Evolutionary conservation across 495 filamentous ascomycete species (phyloP).

Genomic region (Parathielavia hyrcaniae): DNA sequence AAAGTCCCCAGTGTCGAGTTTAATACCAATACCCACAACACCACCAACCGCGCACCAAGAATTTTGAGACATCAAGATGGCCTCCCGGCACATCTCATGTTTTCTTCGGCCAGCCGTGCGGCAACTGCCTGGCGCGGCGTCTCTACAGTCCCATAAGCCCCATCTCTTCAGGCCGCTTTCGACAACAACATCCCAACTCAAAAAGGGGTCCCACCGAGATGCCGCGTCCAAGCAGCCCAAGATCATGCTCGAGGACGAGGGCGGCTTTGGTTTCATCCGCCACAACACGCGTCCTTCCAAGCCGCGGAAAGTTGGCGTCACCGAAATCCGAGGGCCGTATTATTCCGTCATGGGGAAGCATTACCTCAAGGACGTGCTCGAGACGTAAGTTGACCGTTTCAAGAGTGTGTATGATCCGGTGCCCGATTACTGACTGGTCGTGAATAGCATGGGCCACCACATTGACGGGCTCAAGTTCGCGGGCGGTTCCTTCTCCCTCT

Average conservation of each 20-base stretch:
- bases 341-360: conserved; percentile 51
- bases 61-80: not conserved
- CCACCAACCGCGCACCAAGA: no score
- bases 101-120: no score
- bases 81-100: not conserved
- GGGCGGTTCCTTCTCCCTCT: conserved; percentile 52
- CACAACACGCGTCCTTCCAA: conserved; percentile 48
- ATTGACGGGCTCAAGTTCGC: conserved; percentile 55
- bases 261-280: conserved; percentile 48
- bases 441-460: conserved; percentile 43
- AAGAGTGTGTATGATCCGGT: no score
- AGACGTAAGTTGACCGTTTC: conserved; percentile 29
- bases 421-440: not conserved
- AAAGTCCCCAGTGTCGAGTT: no score
- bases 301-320: conserved; percentile 46
- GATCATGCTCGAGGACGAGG: conserved; percentile 46
- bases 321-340: conserved; percentile 53
- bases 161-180: not conserved
- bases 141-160: no score
- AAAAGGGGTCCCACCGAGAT: not conserved
- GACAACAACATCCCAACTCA: not conserved
- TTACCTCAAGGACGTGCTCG: conserved; percentile 48
- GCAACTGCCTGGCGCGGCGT: no score
- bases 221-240: not conserved
- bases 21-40: no score